Evolutionary conservation across 2,329 filamentous ascomycete species (phyloP).

Genomic region (Aspergillus ochraceus): DNA sequence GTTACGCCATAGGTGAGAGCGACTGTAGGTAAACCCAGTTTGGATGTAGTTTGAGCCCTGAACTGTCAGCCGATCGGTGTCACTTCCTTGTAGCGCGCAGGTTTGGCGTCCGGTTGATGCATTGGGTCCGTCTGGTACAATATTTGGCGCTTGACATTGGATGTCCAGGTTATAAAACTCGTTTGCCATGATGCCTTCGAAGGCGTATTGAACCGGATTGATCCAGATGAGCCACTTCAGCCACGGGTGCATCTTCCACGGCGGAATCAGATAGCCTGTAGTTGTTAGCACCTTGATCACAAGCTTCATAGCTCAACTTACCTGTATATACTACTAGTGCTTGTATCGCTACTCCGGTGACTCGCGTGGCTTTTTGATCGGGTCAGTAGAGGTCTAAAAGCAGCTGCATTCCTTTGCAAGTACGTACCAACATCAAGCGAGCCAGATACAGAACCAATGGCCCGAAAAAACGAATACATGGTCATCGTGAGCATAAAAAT

Average conservation of each 20-base stretch:
- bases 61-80: constrained; percentile 54
- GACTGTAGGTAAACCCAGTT: constrained; percentile 44
- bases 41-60: constrained; percentile 58
- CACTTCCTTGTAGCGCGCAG: constrained; percentile 60
- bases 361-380: constrained; percentile 41
- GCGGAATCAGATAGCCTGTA: constrained; percentile 61
- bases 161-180: constrained; percentile 64
- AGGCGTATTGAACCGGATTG: constrained; percentile 68
- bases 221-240: constrained; percentile 66
- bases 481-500: constrained; percentile 56
- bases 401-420: not conserved
- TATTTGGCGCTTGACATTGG: constrained; percentile 41
- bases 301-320: constrained; percentile 3
- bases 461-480: constrained; percentile 57
- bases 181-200: constrained; percentile 68
- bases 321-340: constrained; percentile 60
- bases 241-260: constrained; percentile 63
- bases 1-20: constrained; percentile 66
- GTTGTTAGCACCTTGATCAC: not conserved
- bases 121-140: constrained; percentile 44
- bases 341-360: constrained; percentile 52
- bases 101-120: constrained; percentile 54
- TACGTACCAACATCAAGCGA: constrained; percentile 50
- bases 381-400: not conserved
- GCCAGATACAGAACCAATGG: constrained; percentile 49